Percentiles rank a stretch among this genome's conserved stretches.
These are phyloP conservation scores for Chytriomyces confervae DNA, from an alignment of 192 early-diverging fungal species.

Conservation along the genomic window DNA sequence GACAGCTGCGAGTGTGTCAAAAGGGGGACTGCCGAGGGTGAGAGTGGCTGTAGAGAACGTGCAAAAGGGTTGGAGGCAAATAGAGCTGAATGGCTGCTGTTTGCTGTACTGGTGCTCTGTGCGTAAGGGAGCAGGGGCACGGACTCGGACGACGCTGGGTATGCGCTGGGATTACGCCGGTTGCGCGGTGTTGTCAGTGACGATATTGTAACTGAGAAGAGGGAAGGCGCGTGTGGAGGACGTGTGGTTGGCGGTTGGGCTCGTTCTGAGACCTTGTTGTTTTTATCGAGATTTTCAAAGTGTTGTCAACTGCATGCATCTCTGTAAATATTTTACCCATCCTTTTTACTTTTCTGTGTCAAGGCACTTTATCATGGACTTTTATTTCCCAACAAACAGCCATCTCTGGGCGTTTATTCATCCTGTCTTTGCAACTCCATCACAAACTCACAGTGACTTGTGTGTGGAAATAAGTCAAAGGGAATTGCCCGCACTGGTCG, in stretches of 20 bases:
- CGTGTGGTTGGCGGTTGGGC: background rate
- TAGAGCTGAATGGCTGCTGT: background rate
- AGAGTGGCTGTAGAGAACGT: background rate
- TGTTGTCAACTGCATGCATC: no score
- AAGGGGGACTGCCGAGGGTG: slow-evolving; percentile 11
- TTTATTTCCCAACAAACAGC: no score
- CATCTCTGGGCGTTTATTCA: background rate
- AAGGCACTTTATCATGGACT: no score
- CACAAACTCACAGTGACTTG: slow-evolving; percentile 70
- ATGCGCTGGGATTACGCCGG: slow-evolving; percentile 22
- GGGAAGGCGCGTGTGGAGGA: slow-evolving; percentile 1
- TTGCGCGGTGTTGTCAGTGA: slow-evolving; percentile 28
- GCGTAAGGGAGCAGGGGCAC: background rate
- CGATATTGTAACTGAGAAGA: slow-evolving; percentile 17
- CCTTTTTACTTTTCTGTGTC: no score
- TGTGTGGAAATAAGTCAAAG: slow-evolving; percentile 82
- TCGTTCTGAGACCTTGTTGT: background rate
- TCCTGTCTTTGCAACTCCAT: slow-evolving; percentile 56
- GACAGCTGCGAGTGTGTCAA: slow-evolving; percentile 8
- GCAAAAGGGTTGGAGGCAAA: slow-evolving; percentile 14
- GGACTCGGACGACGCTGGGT: slow-evolving; percentile 9
- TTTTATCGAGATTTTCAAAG: no score
- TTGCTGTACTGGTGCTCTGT: background rate
- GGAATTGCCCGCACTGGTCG: slow-evolving; percentile 60
- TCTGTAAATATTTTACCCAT: no score